Conservation (phyloP, 257 asterid species). For the Forsythia viridissima region DNA sequence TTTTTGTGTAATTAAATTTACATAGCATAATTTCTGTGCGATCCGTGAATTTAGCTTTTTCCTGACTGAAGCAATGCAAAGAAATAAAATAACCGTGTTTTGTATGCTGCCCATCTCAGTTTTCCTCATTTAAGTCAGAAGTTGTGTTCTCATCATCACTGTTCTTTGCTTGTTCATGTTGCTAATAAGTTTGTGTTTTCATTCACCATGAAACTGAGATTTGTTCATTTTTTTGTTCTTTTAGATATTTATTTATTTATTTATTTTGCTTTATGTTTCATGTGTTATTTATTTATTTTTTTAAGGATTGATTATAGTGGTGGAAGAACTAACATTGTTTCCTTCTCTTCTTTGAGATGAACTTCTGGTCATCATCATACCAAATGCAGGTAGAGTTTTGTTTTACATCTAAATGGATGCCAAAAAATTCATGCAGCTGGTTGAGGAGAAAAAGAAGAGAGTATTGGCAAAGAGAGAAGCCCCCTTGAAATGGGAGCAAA, state of each 20-base stretch:
- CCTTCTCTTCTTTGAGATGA: constrained; percentile 99
- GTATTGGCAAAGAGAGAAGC: constrained; percentile 87
- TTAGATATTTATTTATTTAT: neutral
- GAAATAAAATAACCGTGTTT: neutral
- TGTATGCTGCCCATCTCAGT: neutral
- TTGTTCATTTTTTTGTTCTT: neutral
- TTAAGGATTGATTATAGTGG: constrained; percentile 19
- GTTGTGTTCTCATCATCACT: no score
- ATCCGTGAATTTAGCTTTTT: neutral
- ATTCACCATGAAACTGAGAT: neutral
- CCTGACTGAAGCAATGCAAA: neutral
- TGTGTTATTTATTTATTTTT: neutral
- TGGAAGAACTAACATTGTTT: constrained; percentile 90
- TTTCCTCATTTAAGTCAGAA: neutral
- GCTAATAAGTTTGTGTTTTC: neutral
- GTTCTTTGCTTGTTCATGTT: neutral
- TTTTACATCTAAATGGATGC: constrained; percentile 73
- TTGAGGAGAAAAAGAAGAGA: constrained; percentile 94
- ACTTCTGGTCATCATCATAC: constrained; percentile 95
- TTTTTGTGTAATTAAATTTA: neutral
- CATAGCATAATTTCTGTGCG: neutral
- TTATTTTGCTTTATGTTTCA: neutral
- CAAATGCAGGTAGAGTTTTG: constrained; percentile 93
- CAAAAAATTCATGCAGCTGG: constrained; percentile 89
- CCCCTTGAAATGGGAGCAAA: constrained; percentile 94